Conservation (phyloP, 768 basidiomycete species). For the Tulasnella sp. region DNA sequence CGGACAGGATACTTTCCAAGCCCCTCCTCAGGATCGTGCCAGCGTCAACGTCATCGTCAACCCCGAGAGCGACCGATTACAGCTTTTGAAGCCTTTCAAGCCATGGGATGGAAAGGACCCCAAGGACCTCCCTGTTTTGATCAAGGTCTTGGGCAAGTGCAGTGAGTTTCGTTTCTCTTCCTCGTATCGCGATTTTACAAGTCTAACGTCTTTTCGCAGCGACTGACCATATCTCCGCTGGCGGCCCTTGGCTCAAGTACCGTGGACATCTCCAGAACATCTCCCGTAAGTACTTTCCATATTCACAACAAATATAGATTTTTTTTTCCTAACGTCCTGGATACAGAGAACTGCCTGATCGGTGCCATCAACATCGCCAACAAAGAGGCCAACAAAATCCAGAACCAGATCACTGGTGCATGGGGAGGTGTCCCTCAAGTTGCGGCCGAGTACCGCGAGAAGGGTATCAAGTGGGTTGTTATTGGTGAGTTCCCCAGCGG, state of each 20-base stretch:
- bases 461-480: conserved; percentile 92
- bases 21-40: conserved; percentile 78
- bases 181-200: neutral
- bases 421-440: conserved; percentile 77
- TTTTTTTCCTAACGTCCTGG: too few relatives aligned
- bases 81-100: conserved; percentile 79
- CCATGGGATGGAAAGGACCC: conserved; percentile 93
- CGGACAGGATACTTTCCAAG: conserved; percentile 94
- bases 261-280: conserved; percentile 98
- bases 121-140: conserved; percentile 78
- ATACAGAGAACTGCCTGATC: conserved; percentile 91
- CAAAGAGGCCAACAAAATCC: conserved; percentile 90
- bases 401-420: conserved; percentile 81
- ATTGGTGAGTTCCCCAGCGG: too few relatives aligned
- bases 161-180: conserved; percentile 42
- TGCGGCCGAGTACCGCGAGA: conserved; percentile 79
- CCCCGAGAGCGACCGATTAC: conserved; percentile 81
- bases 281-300: conserved; percentile 58
- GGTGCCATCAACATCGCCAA: conserved; percentile 96
- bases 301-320: neutral
- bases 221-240: conserved; percentile 92
- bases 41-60: conserved; percentile 77
- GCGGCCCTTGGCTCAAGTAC: conserved; percentile 99
- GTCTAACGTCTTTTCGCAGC: conserved; percentile 31
- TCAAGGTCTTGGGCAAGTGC: conserved; percentile 99